A percentile compares a stretch with the other conserved stretches of the same genome.
phyloP scores from a whole-genome alignment of 257 asterid genomes.

The Solanum sejunctum region DNA sequence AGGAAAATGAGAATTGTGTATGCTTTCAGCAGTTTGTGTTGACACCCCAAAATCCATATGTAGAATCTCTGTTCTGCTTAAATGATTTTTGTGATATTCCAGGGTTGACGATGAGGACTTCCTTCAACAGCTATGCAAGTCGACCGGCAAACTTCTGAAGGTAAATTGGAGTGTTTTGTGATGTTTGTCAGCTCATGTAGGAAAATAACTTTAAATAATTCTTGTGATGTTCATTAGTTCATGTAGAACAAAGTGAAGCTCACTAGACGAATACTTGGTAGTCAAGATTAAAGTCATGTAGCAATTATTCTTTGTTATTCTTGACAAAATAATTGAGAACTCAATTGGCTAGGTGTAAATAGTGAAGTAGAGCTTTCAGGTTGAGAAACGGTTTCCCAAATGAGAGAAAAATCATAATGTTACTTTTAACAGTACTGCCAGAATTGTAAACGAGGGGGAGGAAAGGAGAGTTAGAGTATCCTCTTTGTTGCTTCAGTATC shows the following conservation, averaged over 20 bases:
- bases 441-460: neutral
- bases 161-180: constrained; percentile 18
- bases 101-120: constrained; percentile 78
- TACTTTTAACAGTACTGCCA: neutral
- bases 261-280: neutral
- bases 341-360: neutral
- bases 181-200: neutral
- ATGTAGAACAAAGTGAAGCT: neutral
- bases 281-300: neutral
- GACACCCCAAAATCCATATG: neutral
- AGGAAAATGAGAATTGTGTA: neutral
- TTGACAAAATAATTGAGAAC: neutral
- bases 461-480: neutral
- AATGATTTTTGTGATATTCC: neutral
- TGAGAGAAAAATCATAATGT: neutral
- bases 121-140: constrained; percentile 79
- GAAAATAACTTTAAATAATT: neutral
- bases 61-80: neutral
- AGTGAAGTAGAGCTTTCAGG: neutral
- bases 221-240: neutral
- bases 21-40: neutral
- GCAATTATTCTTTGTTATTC: neutral
- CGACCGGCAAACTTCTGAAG: constrained; percentile 79
- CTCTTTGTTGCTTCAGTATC: neutral
- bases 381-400: neutral